phyloP scores from a whole-genome alignment of 2,329 filamentous ascomycete species.

The Myriosclerotinia duriaeana region DNA sequence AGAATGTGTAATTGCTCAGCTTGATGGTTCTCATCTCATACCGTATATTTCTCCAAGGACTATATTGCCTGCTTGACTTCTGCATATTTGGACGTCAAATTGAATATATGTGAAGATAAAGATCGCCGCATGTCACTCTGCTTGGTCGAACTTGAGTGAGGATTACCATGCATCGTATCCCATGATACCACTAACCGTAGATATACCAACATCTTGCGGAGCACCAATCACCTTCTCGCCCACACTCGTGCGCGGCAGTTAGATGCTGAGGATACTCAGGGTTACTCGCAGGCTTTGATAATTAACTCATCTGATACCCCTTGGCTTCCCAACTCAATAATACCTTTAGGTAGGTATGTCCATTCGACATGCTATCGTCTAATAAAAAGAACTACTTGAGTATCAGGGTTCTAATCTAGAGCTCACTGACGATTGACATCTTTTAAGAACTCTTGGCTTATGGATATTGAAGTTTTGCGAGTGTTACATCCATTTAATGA shows the following conservation, averaged over 20 bases:
- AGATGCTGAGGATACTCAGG: background rate
- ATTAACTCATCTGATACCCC: too few relatives aligned
- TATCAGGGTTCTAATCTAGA: background rate
- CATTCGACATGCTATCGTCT: background rate
- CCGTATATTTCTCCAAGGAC: too few relatives aligned
- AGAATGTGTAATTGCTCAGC: background rate
- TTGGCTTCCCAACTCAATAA: background rate
- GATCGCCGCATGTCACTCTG: constrained; percentile 14
- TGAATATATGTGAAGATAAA: constrained; percentile 13
- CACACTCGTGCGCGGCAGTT: background rate
- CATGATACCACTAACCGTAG: background rate
- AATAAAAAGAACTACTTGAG: background rate
- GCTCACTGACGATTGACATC: background rate
- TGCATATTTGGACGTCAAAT: background rate
- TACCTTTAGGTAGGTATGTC: too few relatives aligned
- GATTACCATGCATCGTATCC: background rate
- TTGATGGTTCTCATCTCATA: background rate
- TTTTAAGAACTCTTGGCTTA: background rate
- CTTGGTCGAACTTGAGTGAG: background rate
- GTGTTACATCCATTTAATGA: background rate
- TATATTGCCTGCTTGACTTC: background rate
- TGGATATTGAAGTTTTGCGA: background rate
- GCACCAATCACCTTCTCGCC: too few relatives aligned
- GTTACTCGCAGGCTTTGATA: background rate
- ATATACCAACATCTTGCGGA: background rate